Conservation (phyloP, 345 rosid genomes). For the Populus nigra region DNA sequence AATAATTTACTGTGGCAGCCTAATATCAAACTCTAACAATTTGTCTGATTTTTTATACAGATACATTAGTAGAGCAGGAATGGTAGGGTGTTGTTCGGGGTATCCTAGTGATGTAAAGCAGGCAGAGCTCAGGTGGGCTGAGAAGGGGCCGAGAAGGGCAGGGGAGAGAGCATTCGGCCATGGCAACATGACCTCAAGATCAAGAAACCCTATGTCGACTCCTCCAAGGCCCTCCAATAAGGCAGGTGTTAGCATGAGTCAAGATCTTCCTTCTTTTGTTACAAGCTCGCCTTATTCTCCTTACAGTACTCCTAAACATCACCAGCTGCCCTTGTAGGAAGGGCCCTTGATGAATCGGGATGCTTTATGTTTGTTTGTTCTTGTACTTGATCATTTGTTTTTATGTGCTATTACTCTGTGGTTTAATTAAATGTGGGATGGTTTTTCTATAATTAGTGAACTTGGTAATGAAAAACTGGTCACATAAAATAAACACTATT, state of each 20-base stretch:
- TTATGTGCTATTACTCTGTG: not conserved
- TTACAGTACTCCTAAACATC: slow-evolving; percentile 24
- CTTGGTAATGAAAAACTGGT: too few species aligned
- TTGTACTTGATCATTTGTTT: not conserved
- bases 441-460: too few species aligned
- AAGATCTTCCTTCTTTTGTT: slow-evolving; percentile 31
- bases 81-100: slow-evolving; percentile 41
- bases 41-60: slow-evolving; percentile 18
- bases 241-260: not conserved
- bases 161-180: slow-evolving; percentile 31
- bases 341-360: not conserved
- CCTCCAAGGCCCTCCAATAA: slow-evolving; percentile 19
- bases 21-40: not conserved
- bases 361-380: too few species aligned
- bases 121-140: slow-evolving; percentile 67
- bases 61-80: slow-evolving; percentile 57
- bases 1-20: not conserved
- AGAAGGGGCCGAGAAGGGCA: slow-evolving; percentile 54
- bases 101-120: slow-evolving; percentile 39
- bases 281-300: slow-evolving; percentile 30
- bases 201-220: slow-evolving; percentile 24
- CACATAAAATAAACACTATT: too few species aligned
- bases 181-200: slow-evolving; percentile 26
- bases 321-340: slow-evolving; percentile 33
- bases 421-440: not conserved